Evolutionary conservation across 352 stramenopile genomes (phyloP).

Genomic region (Blastocystis sp.): DNA sequence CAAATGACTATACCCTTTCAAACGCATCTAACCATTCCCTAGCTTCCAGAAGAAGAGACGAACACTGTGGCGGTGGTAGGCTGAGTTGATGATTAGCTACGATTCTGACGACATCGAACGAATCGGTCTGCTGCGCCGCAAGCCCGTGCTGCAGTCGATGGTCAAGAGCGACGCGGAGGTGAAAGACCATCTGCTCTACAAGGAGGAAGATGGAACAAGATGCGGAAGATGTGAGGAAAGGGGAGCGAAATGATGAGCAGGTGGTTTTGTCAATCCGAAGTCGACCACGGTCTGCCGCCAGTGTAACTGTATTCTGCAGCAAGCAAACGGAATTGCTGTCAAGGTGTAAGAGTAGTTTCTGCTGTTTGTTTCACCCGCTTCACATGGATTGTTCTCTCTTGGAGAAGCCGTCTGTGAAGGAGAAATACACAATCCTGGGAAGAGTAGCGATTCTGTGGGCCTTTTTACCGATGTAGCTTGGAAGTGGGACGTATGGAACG

Average conservation of each 20-base stretch:
- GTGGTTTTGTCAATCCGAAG: conserved; percentile 30
- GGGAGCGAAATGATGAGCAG: background rate
- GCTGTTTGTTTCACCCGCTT: background rate
- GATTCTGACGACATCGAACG: conserved; percentile 53
- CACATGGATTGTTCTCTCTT: conserved; percentile 20
- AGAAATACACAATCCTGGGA: conserved; percentile 57
- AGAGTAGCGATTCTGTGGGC: background rate
- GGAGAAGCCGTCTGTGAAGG: background rate
- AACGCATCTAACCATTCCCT: background rate
- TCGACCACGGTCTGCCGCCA: conserved; percentile 46
- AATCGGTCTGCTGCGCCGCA: conserved; percentile 37
- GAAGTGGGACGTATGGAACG: conserved; percentile 83
- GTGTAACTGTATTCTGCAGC: conserved; percentile 45
- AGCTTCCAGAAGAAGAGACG: conserved; percentile 21
- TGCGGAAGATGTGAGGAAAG: conserved; percentile 23
- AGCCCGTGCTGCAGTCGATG: background rate
- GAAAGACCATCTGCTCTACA: background rate
- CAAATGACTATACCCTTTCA: too few relatives aligned
- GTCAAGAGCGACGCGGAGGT: background rate
- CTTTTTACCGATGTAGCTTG: conserved; percentile 79
- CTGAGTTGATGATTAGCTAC: conserved; percentile 28
- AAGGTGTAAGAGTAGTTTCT: conserved; percentile 7
- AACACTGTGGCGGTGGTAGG: conserved; percentile 14
- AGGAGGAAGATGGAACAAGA: background rate
- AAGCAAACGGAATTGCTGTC: background rate